These are phyloP conservation scores for Cystobasidium ongulense DNA, from an alignment of 768 basidiomycete species.

Conservation along the genomic window DNA sequence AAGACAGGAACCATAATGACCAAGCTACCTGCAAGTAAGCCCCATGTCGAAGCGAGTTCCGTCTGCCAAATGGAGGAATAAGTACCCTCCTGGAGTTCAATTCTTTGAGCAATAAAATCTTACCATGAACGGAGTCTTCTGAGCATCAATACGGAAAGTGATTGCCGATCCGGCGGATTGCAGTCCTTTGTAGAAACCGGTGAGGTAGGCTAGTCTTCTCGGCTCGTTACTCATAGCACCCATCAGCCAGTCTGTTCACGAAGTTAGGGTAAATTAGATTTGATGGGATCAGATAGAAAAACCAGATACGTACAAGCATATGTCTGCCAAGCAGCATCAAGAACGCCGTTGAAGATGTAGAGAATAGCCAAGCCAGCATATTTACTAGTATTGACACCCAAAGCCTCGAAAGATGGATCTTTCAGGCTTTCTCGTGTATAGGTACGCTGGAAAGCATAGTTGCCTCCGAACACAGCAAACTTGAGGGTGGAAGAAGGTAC, in stretches of 20 bases:
- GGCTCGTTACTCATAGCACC: constrained; percentile 21
- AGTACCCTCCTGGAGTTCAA: not conserved
- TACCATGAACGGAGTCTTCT: constrained; percentile 24
- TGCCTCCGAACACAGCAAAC: constrained; percentile 16
- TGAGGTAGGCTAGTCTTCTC: constrained; percentile 14
- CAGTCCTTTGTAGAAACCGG: constrained; percentile 20
- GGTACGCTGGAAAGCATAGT: constrained; percentile 7
- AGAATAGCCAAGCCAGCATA: constrained; percentile 14
- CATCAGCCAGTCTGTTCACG: constrained; percentile 16
- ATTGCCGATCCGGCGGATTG: constrained; percentile 20
- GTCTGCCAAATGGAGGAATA: not conserved
- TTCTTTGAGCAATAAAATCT: not conserved
- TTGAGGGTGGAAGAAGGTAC: too few species aligned
- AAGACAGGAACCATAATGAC: constrained; percentile 23
- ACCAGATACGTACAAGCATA: constrained; percentile 4
- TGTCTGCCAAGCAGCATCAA: constrained; percentile 28
- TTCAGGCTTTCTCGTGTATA: not conserved
- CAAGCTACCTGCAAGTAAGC: constrained; percentile 10
- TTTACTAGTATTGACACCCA: constrained; percentile 12
- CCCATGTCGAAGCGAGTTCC: constrained; percentile 21
- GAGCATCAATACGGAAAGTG: constrained; percentile 28
- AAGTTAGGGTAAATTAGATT: not conserved
- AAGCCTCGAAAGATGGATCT: not conserved
- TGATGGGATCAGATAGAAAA: not conserved
- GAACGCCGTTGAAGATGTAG: constrained; percentile 21